Percentiles rank a stretch among this genome's conserved stretches.
phyloP scores from a whole-genome alignment of 2,329 filamentous ascomycete species.

The Pezicula rhizophila region DNA sequence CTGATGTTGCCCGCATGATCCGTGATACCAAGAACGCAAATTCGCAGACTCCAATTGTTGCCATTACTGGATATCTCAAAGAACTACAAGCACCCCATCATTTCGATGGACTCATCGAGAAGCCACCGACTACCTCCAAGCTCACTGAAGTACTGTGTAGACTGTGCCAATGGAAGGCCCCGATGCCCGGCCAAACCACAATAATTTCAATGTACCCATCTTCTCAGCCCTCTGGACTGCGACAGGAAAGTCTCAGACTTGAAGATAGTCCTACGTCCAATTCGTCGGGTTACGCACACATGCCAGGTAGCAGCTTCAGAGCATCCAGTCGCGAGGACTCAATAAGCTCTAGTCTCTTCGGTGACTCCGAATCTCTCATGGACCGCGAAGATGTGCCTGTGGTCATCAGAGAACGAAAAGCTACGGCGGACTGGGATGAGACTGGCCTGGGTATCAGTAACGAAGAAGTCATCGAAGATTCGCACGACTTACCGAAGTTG shows the following conservation, averaged over 20 bases:
- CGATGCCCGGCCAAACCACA: constrained; percentile 42
- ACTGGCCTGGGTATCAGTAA: constrained; percentile 73
- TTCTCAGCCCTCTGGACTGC: constrained; percentile 55
- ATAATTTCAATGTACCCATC: constrained; percentile 44
- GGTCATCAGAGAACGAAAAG: constrained; percentile 61
- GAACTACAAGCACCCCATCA: constrained; percentile 92
- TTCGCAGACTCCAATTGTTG: constrained; percentile 88
- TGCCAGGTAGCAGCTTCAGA: constrained; percentile 70
- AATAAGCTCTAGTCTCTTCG: constrained; percentile 80
- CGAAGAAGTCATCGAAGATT: constrained; percentile 34
- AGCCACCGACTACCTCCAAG: constrained; percentile 90
- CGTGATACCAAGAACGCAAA: constrained; percentile 95
- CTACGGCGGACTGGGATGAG: constrained; percentile 73
- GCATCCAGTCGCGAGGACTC: constrained; percentile 83
- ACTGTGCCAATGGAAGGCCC: constrained; percentile 89
- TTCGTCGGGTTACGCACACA: constrained; percentile 68
- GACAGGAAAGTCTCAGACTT: constrained; percentile 54
- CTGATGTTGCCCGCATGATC: constrained; percentile 95
- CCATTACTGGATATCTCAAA: constrained; percentile 96
- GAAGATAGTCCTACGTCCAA: constrained; percentile 72
- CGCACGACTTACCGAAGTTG: constrained; percentile 31
- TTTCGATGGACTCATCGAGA: constrained; percentile 93
- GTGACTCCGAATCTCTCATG: constrained; percentile 73
- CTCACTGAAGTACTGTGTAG: constrained; percentile 80
- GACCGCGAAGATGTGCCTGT: constrained; percentile 69